phyloP scores from a whole-genome alignment of 1,284 basidiomycete species.

The Boletus sp. region DNA sequence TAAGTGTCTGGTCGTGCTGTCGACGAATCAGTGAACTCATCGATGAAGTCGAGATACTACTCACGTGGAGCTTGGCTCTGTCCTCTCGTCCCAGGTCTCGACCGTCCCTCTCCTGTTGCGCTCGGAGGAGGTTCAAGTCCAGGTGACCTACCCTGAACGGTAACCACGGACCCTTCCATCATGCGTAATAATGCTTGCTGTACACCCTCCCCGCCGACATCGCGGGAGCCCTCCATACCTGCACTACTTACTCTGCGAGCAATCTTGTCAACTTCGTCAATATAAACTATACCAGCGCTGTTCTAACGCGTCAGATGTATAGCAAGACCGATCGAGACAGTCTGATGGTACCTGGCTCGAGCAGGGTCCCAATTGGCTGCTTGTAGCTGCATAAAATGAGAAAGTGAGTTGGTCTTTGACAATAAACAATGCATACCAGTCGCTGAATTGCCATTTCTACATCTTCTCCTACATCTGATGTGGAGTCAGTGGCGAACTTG shows the following conservation, averaged over 20 bases:
- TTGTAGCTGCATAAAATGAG: slow-evolving; percentile 53
- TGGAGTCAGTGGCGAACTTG: slow-evolving; percentile 13
- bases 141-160: slow-evolving; percentile 71
- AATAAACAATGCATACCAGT: slow-evolving; percentile 45
- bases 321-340: not conserved
- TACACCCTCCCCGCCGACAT: slow-evolving; percentile 94
- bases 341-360: slow-evolving; percentile 56
- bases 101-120: slow-evolving; percentile 42
- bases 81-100: slow-evolving; percentile 40
- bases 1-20: slow-evolving; percentile 65
- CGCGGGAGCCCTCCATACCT: slow-evolving; percentile 73
- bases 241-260: slow-evolving; percentile 61
- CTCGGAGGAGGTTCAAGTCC: slow-evolving; percentile 42
- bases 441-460: slow-evolving; percentile 87
- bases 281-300: slow-evolving; percentile 90
- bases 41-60: slow-evolving; percentile 4
- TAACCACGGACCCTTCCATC: slow-evolving; percentile 88
- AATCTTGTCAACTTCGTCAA: slow-evolving; percentile 95
- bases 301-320: slow-evolving; percentile 8
- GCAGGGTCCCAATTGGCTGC: slow-evolving; percentile 84
- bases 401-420: not conserved
- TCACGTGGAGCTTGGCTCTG: slow-evolving; percentile 24
- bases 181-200: slow-evolving; percentile 90
- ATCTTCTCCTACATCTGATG: slow-evolving; percentile 87
- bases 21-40: not conserved